Evolutionary conservation across 495 filamentous ascomycete species (phyloP), one percentile per base, ranked within the genome.

Genomic region (Penicillium atrosanguineum): DNA sequence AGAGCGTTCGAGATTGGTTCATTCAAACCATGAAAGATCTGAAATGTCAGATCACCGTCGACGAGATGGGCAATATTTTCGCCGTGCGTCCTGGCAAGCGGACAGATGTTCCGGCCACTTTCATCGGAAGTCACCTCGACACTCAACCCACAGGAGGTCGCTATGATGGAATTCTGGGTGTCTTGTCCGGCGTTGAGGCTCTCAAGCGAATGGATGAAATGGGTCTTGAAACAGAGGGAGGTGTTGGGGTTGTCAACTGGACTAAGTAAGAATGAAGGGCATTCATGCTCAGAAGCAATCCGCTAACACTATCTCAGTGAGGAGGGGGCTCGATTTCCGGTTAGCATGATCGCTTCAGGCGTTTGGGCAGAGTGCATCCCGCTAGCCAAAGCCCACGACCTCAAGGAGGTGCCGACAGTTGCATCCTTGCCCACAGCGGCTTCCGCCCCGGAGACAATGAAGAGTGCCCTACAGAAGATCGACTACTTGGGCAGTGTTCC

Each of bases 291-390:
- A 14, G 1, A 38, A 15, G 20, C 20, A 21, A 46, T 15, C n/a
- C 26, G 44, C 57, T 69, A 54, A 69, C 46, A 2, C 12, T 37
- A 15, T 12, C 19, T 21, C 50, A 79, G 75, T 57, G 89, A 92
- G 64, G 89, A 91, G 65, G 89, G 89, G 1, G 89, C 88, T 0
- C 79, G 89, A 8, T 94, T 91, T 61, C 88, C 89, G 4, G 80
- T 87, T 18, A 87, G 84, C 52, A 91, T 91, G 87, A 63, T 87
- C 6, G 73, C 84, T 7, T 89, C 87, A 4, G 89, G 88, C 4
- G 88, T 94, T 21, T 92, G 88, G 88, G 80, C 87, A 1, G 87
- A 81, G 37, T 74, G 71, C 36, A 86, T 89, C 31, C 69, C 86
- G 12, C 63, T 90, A 20, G 76, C 83, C 18, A 72, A 69, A 41